These are phyloP conservation scores for Euphrasia arctica DNA, from an alignment of 305 asterid genomes.

Conservation along the genomic window DNA sequence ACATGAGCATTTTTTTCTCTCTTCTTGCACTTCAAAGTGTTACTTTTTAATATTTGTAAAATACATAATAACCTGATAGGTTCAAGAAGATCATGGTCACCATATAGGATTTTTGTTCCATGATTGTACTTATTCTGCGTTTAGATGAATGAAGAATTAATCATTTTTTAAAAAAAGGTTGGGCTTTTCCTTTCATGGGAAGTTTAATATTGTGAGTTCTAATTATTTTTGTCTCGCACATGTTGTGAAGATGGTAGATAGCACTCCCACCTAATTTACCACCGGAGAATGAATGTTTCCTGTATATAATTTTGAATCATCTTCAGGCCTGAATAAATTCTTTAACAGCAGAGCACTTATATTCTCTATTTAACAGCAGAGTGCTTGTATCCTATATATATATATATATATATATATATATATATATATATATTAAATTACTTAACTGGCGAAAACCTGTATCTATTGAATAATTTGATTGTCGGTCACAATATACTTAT, in stretches of 20 bases:
- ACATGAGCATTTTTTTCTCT: background rate
- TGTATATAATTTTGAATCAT: slow-evolving; percentile 18
- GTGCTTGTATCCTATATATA: background rate
- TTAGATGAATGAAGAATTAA: slow-evolving; percentile 1
- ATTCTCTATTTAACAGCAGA: background rate
- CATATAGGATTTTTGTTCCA: slow-evolving; percentile 1
- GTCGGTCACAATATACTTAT: background rate
- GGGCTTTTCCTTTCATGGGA: slow-evolving; percentile 10
- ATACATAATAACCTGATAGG: background rate
- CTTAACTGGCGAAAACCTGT: background rate
- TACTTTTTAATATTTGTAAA: background rate
- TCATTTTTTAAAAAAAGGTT: background rate
- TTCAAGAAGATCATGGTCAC: background rate
- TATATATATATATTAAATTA: no score
- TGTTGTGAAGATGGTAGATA: slow-evolving; percentile 11
- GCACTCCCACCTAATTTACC: slow-evolving; percentile 15
- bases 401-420: no score
- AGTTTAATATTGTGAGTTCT: background rate
- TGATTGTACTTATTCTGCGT: slow-evolving; percentile 5
- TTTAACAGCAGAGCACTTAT: slow-evolving; percentile 3
- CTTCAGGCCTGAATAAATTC: slow-evolving; percentile 1
- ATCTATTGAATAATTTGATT: background rate
- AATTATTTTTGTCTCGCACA: slow-evolving; percentile 13
- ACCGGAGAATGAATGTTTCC: slow-evolving; percentile 15
- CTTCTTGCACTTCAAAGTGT: background rate